Base-by-base conservation (phyloP, 345 rosid genomes). In the Eucalyptus microcorys region DNA sequence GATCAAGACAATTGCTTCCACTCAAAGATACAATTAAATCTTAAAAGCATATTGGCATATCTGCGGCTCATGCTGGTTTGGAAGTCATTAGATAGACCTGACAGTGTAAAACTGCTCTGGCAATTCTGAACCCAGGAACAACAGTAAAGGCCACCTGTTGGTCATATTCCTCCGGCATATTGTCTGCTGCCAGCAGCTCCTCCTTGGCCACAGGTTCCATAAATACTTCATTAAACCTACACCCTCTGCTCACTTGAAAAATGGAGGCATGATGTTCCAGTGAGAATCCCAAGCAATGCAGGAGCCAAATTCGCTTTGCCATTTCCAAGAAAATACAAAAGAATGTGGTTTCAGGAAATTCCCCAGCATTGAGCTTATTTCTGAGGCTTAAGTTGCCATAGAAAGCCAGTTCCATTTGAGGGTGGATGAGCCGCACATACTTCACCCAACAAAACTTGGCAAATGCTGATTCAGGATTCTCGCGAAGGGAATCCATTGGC, bases 221-320 rank as follows among this genome's bases (percentile, higher is more conserved):
- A 89, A 90, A 93, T 14, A 92, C 91, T 61, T 92, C 91, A 10
- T 92, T 92, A 88, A 91, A 93, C 49, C 91, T 87, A 50, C 89
- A 76, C 26, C 93, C 93, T 37, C 43, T 87, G 34, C 45, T 66
- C 24, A 90, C 93, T 71, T 92, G 92, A 86, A 93, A 93, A 81
- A 92, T 92, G 13, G 91, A 88, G 59, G 90, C 93, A 49, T 89
- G 87, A 1, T 91, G 91, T 21, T 92, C 86, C 21, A 90, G 88
- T 4, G 92, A 91, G 53, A 86, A 91, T 27, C 91, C 92, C 87
- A 93, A 37, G 89, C 94, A 91, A 86, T 93, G 93, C 32, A 92
- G 88, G 32, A 92, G 89, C 94, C 94, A 93, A 8, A 91, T 88
- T 79, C 90, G 85, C 91, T 88, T 93, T 3, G 94, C 92, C 93